Evolutionary conservation across 2,329 filamentous ascomycete genomes (phyloP).

Genomic region (Xylariaceae sp.): DNA sequence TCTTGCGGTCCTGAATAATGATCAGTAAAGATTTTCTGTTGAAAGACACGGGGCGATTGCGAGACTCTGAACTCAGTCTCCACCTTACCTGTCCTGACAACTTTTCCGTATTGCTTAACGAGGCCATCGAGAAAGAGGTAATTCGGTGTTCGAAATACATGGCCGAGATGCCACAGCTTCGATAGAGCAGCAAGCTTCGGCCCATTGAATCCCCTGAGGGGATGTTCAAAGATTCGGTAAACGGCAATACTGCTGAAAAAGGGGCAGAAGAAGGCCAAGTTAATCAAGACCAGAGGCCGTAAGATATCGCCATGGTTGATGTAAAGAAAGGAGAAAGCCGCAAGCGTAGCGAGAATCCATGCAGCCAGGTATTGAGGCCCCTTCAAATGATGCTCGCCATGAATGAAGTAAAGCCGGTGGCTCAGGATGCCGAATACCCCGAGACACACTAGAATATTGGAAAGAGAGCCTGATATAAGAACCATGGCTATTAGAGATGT

Average conservation of each 20-base stretch:
- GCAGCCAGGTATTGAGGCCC: constrained; percentile 5
- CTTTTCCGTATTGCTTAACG: constrained; percentile 4
- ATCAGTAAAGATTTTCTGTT: neutral
- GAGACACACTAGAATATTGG: neutral
- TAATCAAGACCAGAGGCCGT: neutral
- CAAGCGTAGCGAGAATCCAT: neutral
- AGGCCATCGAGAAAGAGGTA: constrained; percentile 13
- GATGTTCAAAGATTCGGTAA: constrained; percentile 15
- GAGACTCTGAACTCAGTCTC: too few relatives aligned
- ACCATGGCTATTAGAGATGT: too few relatives aligned
- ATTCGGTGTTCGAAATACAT: constrained; percentile 10
- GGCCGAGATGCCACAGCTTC: constrained; percentile 16
- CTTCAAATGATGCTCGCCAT: constrained; percentile 15
- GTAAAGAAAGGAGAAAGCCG: neutral
- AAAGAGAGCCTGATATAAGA: too few relatives aligned
- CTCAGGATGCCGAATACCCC: constrained; percentile 5
- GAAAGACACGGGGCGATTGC: neutral
- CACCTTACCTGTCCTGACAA: constrained; percentile 17
- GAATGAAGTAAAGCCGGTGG: constrained; percentile 15
- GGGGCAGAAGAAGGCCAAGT: constrained; percentile 8
- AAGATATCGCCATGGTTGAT: neutral
- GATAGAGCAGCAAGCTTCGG: constrained; percentile 11
- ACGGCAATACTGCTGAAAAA: constrained; percentile 7
- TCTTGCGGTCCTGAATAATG: constrained; percentile 17
- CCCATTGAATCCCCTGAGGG: constrained; percentile 9